Base-by-base conservation (phyloP, 805 yeast genomes). In the Hanseniaspora osmophila region DNA sequence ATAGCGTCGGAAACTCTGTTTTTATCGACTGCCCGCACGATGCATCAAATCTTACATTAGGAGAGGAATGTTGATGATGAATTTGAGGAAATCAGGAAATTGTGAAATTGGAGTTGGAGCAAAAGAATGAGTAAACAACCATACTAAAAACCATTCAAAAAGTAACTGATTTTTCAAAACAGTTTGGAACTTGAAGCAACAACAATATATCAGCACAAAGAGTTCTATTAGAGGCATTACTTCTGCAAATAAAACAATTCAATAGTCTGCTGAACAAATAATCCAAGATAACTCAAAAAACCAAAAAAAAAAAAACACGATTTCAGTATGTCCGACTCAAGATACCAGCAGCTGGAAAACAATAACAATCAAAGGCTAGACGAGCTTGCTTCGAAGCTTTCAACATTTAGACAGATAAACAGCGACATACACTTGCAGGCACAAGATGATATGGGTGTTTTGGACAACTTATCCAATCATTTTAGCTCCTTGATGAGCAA, bases 361-460 rank as follows among this genome's bases (percentile, higher is more conserved):
- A 57, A 50, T 41, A 83, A 83, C 61, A 83, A 82, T 56, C 65
- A 66, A 33, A 70, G 79, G 49, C 68, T 82, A 50, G 74, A 80
- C 50, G 73, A 70, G 50, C 67, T 82, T 18, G 84, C 88, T 2
- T 68, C 71, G 44, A 82, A 82, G 57, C 65, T 82, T 35, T 71
- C 84, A 1, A 69, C 78, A 1, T 73, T 82, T 52, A 71, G 84
- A 48, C 67, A 68, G 46, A 75, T 83, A 22, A 81, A 85, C 44
- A 73, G 74, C 50, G 90, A 82, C 48, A 78, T 82, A 33, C 75
- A 80, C 52, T 62, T 66, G 45, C 80, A 77, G 51, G 82, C 90
- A 1, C 67, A 70, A 16, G 77, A 77, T 44, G 78, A 74, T 49
- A 58, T 59, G 22, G 64, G 69, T 0, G 51, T 67, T 35, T 55